Evolutionary conservation across 805 yeast species (phyloP).

Genomic region (Spathaspora girioi): DNA sequence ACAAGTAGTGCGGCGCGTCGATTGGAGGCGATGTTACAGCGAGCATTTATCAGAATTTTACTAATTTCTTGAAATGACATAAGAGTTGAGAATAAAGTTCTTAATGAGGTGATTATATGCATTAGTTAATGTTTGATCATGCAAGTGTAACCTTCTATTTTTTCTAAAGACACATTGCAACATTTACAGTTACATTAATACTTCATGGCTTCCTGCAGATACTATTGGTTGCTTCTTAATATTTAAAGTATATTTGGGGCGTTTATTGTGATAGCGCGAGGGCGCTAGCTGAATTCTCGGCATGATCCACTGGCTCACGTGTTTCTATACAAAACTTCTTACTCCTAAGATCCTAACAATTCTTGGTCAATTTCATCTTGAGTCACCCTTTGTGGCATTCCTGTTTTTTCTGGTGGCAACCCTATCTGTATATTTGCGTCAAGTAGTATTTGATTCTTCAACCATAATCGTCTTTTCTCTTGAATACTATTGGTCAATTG

Average conservation of each 20-base stretch:
- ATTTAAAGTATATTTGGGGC: too few species aligned
- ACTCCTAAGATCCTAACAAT: conserved; percentile 4
- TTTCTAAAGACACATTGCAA: not conserved
- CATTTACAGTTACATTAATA: not conserved
- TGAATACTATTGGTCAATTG: conserved; percentile 22
- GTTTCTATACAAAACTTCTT: not conserved
- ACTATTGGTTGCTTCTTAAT: too few species aligned
- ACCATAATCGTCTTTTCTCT: conserved; percentile 37
- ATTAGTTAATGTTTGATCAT: not conserved
- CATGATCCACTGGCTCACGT: not conserved
- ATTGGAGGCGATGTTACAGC: not conserved
- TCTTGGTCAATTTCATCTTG: conserved; percentile 11
- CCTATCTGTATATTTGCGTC: conserved; percentile 41
- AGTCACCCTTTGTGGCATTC: conserved; percentile 7
- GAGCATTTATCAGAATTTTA: too few species aligned
- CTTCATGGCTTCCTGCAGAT: too few species aligned
- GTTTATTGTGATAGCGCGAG: too few species aligned
- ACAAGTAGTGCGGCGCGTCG: not conserved
- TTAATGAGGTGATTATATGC: not conserved
- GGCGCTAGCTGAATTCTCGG: not conserved
- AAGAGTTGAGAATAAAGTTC: too few species aligned
- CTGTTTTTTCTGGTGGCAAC: conserved; percentile 19
- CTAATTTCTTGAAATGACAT: not conserved
- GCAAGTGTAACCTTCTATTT: not conserved
- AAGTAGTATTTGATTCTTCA: conserved; percentile 38